Evolutionary conservation across 2,329 filamentous ascomycete genomes (phyloP), one percentile per base, ranked within the genome.

Genomic region (Diaporthe humulicola): DNA sequence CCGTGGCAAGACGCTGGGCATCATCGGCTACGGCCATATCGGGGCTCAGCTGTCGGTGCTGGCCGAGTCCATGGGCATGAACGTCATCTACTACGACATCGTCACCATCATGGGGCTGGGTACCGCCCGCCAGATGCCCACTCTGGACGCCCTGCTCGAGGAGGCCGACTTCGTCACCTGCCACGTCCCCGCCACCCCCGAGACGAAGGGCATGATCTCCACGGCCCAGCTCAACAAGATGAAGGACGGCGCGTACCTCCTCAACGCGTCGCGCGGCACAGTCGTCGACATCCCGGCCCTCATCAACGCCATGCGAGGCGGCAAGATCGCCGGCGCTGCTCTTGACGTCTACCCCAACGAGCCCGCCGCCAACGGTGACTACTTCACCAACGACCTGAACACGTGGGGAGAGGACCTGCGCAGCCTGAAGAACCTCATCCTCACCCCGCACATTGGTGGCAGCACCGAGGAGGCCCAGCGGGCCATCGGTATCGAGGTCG

Each of bases 401-500:
- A 78, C 86, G 14, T 99, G 95, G 95, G 93, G 92, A 38, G 92
- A 96, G 81, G 96, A 98, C 76, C 90, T 99, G 64, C 92, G 95
- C 71, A 90, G 90, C 70, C 87, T 98, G 75, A 97, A 93, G 86
- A 99, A 99, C 86, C 88, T 99, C 78, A 98, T 99, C 79, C 89
- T 99, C 67, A 98, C 96, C 1, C 97, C 97, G 30, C 97, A 99
- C 84, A 98, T 99, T 81, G 97, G 97, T 79, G 97, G 97, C 73
- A 98, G 95, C 85, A 99, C 97, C 0, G 97, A 99, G 85, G 97
- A 99, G 86, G 97, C 97, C 7, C 97, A 99, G 86, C 93, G 94
- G 74, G 96, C 97, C 22, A 99, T 99, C 82, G 97, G 97, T 79
- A 90, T 97, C 57, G 97, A 99, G 88, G 97, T 99, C 74, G 92